Evolutionary conservation across 2,329 filamentous ascomycete genomes (phyloP).

Genomic region (Trichoderma koningiopsis): DNA sequence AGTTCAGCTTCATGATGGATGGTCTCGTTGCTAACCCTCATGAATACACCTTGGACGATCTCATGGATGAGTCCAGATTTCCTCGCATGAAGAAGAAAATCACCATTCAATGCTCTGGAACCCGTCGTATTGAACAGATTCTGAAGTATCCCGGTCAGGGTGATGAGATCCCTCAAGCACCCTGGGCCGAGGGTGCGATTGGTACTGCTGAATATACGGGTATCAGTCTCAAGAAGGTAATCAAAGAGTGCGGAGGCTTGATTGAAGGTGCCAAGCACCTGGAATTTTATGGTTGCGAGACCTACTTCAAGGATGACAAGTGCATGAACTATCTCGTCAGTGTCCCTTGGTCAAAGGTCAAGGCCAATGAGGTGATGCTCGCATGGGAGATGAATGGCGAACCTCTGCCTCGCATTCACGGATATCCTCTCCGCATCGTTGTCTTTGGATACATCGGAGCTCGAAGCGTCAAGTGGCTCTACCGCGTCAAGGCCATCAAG

Average conservation of each 20-base stretch:
- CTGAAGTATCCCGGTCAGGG: slow-evolving; percentile 15
- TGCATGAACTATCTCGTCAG: slow-evolving; percentile 20
- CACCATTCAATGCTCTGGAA: slow-evolving; percentile 19
- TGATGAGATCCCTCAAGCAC: slow-evolving; percentile 10
- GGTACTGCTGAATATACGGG: slow-evolving; percentile 3
- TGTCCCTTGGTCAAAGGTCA: slow-evolving; percentile 15
- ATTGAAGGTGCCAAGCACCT: slow-evolving; percentile 4
- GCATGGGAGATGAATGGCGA: slow-evolving; percentile 19
- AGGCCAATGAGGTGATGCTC: slow-evolving; percentile 18
- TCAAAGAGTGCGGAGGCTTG: slow-evolving; percentile 12
- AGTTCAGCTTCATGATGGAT: slow-evolving; percentile 8
- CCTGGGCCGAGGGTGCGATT: slow-evolving; percentile 19
- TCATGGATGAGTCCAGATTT: slow-evolving; percentile 21
- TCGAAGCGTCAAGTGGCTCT: slow-evolving; percentile 18
- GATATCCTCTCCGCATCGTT: slow-evolving; percentile 12
- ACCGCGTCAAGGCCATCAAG: slow-evolving; percentile 19
- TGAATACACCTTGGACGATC: slow-evolving; percentile 3
- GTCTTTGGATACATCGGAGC: slow-evolving; percentile 19
- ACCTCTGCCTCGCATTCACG: not conserved
- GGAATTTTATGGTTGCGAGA: slow-evolving; percentile 18
- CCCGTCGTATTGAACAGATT: slow-evolving; percentile 18
- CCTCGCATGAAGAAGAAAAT: slow-evolving; percentile 9
- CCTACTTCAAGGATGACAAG: slow-evolving; percentile 22
- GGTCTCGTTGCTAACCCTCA: slow-evolving; percentile 11
- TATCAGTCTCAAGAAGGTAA: slow-evolving; percentile 13